Evolutionary conservation across 2,329 filamentous ascomycete species (phyloP).

Genomic region (Nemania serpens): DNA sequence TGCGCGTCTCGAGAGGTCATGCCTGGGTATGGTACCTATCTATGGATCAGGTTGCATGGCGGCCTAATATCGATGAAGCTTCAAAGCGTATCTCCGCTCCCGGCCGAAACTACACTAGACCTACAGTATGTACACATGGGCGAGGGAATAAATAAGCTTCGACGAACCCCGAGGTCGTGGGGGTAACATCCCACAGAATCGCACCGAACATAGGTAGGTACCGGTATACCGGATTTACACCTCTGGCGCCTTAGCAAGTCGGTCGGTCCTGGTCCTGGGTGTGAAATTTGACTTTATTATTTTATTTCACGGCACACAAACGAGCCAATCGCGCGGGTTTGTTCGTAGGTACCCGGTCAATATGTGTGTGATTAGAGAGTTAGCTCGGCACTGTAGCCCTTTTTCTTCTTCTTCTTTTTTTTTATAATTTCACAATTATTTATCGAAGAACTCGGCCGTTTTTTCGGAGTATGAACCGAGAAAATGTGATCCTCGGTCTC

Average conservation of each 20-base stretch:
- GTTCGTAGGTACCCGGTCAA: not conserved
- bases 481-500: not conserved
- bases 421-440: not conserved
- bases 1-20: constrained; percentile 2
- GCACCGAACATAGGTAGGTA: constrained; percentile 1
- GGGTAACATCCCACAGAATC: constrained; percentile 12
- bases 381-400: constrained; percentile 7
- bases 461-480: constrained; percentile 20
- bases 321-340: constrained; percentile 10
- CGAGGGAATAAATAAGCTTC: not conserved
- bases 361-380: constrained; percentile 7
- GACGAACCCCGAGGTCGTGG: constrained; percentile 11
- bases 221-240: constrained; percentile 26
- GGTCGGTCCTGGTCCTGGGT: not conserved
- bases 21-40: not conserved
- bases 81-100: not conserved
- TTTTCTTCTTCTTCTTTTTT: too few species aligned
- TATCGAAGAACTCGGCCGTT: constrained; percentile 6
- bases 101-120: constrained; percentile 4
- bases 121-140: constrained; percentile 14
- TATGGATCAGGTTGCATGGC: constrained; percentile 9
- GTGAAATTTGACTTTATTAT: not conserved
- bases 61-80: not conserved
- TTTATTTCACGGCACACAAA: not conserved
- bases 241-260: not conserved